Conservation (phyloP, 495 filamentous ascomycete species). For the Hyaloscypha finlandica region DNA sequence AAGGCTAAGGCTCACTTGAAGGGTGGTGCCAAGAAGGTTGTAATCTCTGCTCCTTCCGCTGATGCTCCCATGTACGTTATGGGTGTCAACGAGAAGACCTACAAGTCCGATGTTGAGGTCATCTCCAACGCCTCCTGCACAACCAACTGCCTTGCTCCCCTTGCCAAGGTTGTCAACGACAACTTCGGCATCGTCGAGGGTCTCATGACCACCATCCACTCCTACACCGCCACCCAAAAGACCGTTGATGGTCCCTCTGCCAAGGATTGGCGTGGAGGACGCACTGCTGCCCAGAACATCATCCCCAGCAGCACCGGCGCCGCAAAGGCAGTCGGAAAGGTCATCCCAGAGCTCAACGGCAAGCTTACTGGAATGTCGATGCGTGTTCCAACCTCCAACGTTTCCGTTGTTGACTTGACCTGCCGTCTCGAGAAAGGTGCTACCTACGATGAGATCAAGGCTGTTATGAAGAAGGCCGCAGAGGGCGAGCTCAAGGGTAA, state of each 20-base stretch:
- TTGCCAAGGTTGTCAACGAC: conserved; percentile 99
- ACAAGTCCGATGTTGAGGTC: conserved; percentile 85
- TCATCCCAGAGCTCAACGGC: conserved; percentile 95
- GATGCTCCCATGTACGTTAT: conserved; percentile 99
- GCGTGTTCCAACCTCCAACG: conserved; percentile 98
- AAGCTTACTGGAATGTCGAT: conserved; percentile 99
- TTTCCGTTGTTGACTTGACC: conserved; percentile 98
- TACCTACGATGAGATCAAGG: conserved; percentile 93
- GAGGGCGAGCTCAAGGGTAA: conserved; percentile 83
- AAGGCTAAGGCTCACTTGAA: conserved; percentile 96
- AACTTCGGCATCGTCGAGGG: conserved; percentile 97
- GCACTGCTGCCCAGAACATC: conserved; percentile 98
- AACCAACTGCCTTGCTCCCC: conserved; percentile 98
- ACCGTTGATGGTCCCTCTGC: conserved; percentile 94
- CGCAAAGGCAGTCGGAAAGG: conserved; percentile 99
- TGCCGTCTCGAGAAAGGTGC: conserved; percentile 88
- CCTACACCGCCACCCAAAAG: conserved; percentile 99
- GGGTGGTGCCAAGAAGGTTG: conserved; percentile 99
- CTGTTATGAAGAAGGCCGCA: conserved; percentile 82
- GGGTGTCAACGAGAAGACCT: conserved; percentile 94
- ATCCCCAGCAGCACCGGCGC: conserved; percentile 99
- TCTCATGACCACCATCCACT: conserved; percentile 99
- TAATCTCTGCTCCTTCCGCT: conserved; percentile 98
- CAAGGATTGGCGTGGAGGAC: conserved; percentile 99
- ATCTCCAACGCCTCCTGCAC: conserved; percentile 99